Evolutionary conservation across 78 protist species (phyloP).

Genomic region (Chrysochromulina tobinii): DNA sequence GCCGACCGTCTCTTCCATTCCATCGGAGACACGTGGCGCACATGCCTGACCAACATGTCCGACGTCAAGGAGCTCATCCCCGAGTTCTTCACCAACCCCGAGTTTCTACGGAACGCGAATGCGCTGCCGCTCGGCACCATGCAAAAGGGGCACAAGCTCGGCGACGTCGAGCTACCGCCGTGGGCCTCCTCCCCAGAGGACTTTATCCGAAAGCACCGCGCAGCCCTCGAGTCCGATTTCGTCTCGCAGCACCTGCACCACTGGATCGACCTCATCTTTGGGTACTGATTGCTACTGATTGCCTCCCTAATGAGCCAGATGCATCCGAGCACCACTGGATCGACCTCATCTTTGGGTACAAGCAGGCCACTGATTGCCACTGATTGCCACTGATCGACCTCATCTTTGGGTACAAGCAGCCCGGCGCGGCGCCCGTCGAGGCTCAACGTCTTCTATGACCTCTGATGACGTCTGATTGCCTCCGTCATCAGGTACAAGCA

Average conservation of each 20-base stretch:
- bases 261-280: slow-evolving; percentile 66
- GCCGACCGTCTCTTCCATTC: slow-evolving; percentile 35
- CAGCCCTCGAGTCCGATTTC: slow-evolving; percentile 54
- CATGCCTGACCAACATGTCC: too few species aligned
- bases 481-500: background rate
- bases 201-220: background rate
- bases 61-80: slow-evolving; percentile 59
- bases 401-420: background rate
- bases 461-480: too few species aligned
- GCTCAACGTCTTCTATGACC: background rate
- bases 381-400: too few species aligned
- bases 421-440: background rate
- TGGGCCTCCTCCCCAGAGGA: slow-evolving; percentile 37
- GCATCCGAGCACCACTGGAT: slow-evolving; percentile 62
- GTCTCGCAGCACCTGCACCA: slow-evolving; percentile 44
- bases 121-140: background rate
- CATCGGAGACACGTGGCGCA: background rate
- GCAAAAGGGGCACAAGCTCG: background rate
- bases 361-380: too few species aligned
- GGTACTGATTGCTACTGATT: background rate
- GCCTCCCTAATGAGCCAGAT: too few species aligned
- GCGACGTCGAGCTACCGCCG: slow-evolving; percentile 30
- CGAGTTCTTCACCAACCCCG: slow-evolving; percentile 32
- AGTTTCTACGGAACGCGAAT: slow-evolving; percentile 21
- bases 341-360: slow-evolving; percentile 53